Percentiles rank a stretch among this genome's conserved stretches.
Conservation (phyloP, 2,329 filamentous ascomycete species). For the Orbilia ellipsospora region DNA sequence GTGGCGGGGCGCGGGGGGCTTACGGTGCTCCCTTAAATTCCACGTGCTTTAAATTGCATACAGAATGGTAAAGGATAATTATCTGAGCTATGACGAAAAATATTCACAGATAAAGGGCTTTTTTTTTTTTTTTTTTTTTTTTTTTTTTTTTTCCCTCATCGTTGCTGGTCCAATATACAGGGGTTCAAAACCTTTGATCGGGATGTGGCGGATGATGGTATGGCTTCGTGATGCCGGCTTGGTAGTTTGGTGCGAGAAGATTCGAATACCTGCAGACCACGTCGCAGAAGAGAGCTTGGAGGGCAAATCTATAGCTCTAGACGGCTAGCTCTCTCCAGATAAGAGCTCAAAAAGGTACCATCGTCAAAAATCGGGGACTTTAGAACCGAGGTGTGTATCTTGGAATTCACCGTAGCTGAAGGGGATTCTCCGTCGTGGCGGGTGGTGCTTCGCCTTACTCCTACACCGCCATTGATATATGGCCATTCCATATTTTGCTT, state of each 20-base stretch:
- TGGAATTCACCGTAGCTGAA: constrained; percentile 13
- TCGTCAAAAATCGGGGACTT: background rate
- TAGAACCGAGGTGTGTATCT: background rate
- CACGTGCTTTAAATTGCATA: constrained; percentile 44
- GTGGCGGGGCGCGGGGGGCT: constrained; percentile 26
- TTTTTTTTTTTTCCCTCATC: background rate
- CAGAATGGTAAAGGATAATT: background rate
- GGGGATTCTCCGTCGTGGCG: constrained; percentile 19
- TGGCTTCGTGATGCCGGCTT: background rate
- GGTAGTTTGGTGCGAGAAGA: background rate
- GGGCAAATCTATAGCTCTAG: background rate
- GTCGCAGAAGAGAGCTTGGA: background rate
- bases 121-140: background rate
- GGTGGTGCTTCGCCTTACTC: constrained; percentile 1
- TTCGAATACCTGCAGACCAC: constrained; percentile 3
- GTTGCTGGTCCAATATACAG: no score
- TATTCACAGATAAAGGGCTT: background rate
- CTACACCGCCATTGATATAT: no score
- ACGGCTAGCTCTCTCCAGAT: background rate
- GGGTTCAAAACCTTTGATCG: background rate
- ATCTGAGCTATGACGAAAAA: background rate
- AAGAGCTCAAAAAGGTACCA: background rate
- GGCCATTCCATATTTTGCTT: no score
- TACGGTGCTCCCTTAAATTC: constrained; percentile 22
- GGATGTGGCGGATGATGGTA: background rate